Conservation (phyloP, 768 basidiomycete genomes). For the Lanmaoa pseudosensibilis region DNA sequence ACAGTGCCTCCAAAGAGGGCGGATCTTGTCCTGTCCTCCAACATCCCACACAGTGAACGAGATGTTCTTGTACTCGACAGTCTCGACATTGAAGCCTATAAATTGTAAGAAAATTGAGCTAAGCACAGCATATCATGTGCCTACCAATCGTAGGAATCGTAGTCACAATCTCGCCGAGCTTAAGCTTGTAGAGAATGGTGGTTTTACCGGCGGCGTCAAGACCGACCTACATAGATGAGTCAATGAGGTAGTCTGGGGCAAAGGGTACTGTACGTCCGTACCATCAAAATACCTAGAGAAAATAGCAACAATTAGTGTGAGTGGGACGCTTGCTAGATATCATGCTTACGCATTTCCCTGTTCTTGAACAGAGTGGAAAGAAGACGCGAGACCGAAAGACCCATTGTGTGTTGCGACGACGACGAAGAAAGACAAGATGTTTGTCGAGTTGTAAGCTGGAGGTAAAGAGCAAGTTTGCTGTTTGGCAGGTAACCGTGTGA, state of each 20-base stretch:
- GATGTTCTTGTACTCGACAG: constrained; percentile 99
- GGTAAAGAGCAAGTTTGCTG: constrained; percentile 36
- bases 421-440: constrained; percentile 30
- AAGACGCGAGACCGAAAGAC: constrained; percentile 72
- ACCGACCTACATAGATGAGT: constrained; percentile 66
- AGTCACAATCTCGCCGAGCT: constrained; percentile 99
- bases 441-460: constrained; percentile 29
- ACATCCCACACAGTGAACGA: constrained; percentile 99
- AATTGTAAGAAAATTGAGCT: constrained; percentile 15
- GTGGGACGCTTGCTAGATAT: constrained; percentile 15
- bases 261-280: constrained; percentile 36
- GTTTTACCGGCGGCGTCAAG: constrained; percentile 99
- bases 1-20: constrained; percentile 99
- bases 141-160: constrained; percentile 99
- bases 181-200: constrained; percentile 98
- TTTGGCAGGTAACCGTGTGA: constrained; percentile 32
- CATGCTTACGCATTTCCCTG: constrained; percentile 96
- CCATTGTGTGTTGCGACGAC: constrained; percentile 55
- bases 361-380: constrained; percentile 91
- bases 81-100: constrained; percentile 98
- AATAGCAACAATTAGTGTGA: constrained; percentile 25
- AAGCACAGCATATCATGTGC: constrained; percentile 32
- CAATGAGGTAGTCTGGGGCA: constrained; percentile 14
- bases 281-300: constrained; percentile 92
- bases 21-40: constrained; percentile 99